These are phyloP conservation scores for Magnolia officinalis DNA, from an alignment of 164 flowering plant species.

Conservation along the genomic window DNA sequence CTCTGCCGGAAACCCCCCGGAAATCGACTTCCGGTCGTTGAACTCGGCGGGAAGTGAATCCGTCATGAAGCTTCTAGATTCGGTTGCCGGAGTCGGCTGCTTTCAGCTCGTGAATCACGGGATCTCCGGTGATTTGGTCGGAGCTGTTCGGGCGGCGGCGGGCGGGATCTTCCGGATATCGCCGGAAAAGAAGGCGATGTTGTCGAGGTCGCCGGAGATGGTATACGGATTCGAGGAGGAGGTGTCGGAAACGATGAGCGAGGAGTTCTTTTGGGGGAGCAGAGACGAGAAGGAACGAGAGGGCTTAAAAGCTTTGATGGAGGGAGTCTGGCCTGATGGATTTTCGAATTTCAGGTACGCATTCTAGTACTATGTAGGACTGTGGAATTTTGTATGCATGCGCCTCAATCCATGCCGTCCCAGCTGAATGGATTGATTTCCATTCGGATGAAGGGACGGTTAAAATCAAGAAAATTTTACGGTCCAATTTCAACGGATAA, in stretches of 20 bases:
- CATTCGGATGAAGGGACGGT: too few relatives aligned
- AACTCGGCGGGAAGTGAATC: conserved; percentile 14
- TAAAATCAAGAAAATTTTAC: too few relatives aligned
- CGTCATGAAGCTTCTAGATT: conserved; percentile 27
- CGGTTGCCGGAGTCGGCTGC: conserved; percentile 43
- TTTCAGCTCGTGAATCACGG: conserved; percentile 74
- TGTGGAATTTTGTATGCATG: background rate
- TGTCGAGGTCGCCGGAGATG: conserved; percentile 41
- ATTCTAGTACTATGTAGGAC: background rate
- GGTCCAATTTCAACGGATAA: too few relatives aligned
- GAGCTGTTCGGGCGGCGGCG: conserved; percentile 26
- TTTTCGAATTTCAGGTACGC: conserved; percentile 70
- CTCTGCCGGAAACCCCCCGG: conserved; percentile 31
- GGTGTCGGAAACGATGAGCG: conserved; percentile 28
- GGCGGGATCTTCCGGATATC: conserved; percentile 48
- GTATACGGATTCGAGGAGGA: conserved; percentile 59
- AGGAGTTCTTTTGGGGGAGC: conserved; percentile 77
- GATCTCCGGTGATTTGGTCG: conserved; percentile 32
- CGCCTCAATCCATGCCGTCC: background rate
- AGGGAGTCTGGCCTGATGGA: conserved; percentile 58
- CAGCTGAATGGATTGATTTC: too few relatives aligned
- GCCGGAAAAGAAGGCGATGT: conserved; percentile 37
- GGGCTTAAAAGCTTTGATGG: conserved; percentile 51
- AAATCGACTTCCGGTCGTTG: conserved; percentile 38
- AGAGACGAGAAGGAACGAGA: conserved; percentile 22